Evolutionary conservation across 768 basidiomycete genomes (phyloP), one percentile per base, ranked within the genome.

Genomic region (Agaricus bisporus): DNA sequence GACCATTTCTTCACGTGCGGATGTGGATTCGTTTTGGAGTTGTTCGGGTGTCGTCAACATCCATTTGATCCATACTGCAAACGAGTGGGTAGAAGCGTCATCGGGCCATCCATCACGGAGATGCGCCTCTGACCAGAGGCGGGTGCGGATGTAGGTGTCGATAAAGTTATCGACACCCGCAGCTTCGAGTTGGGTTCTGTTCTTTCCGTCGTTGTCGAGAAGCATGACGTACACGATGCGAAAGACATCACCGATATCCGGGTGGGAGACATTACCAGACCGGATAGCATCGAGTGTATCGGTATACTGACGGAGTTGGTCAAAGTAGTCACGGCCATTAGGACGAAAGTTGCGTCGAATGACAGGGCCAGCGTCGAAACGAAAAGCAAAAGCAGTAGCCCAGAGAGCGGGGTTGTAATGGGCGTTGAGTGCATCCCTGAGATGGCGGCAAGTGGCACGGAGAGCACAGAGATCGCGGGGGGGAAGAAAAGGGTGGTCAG

Each of bases 181-280:
- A 20, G 66, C 69, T 52, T 77, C 70, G 45, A 88, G 77, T 65
- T 82, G 82, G 3, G 59, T 67, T 35, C 72, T 71, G 63, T 88
- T 88, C 62, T 75, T 76, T 32, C 83, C 84, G 65, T 88, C 85
- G 66, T 85, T 81, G 57, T 88, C 86, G 3, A 78, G 66, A 64
- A 84, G 63, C 73, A 88, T 77, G 41, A 84, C 60, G 48, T 76
- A 80, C 5, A 73, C 39, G 18, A 44, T 43, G 37, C 56, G 6
- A 4, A 48, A 26, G 35, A 68, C 60, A 0, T 66, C 59, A 11
- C 64, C 58, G 54, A 70, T 18, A 35, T 78, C 72, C 18, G 67
- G 63, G 15, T 6, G 29, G 10, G 35, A 35, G 17, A 44, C 26
- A 22, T 25, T 46, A 10, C 57, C 59, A 11, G 49, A 17, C 5